These are phyloP conservation scores for Dendrobium nobile DNA, from an alignment of 106 monocot genomes.

Conservation along the genomic window DNA sequence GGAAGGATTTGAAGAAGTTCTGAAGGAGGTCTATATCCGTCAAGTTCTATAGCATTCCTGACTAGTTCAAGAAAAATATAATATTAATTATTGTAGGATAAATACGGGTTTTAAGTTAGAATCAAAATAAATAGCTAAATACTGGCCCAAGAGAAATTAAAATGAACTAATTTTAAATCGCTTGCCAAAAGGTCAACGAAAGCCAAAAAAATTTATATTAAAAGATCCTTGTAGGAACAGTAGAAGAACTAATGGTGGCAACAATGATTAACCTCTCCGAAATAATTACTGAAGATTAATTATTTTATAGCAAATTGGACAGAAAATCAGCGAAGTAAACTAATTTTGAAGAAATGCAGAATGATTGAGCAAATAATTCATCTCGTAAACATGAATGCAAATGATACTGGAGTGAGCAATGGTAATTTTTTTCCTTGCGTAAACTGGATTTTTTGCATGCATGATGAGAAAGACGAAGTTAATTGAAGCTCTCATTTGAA, in stretches of 20 bases:
- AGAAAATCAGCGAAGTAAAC: not conserved
- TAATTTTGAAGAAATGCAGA: not conserved
- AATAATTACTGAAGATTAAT: not conserved
- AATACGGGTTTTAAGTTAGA: not conserved
- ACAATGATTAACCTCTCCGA: not conserved
- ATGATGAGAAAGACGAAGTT: not conserved
- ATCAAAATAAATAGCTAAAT: not conserved
- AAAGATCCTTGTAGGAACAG: not conserved
- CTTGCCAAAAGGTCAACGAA: not conserved
- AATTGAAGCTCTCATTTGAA: slow-evolving; percentile 1
- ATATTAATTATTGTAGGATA: not conserved
- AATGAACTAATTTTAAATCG: not conserved
- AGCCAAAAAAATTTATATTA: too few relatives aligned
- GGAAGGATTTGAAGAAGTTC: slow-evolving; percentile 94
- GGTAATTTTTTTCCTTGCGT: not conserved
- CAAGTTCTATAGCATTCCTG: slow-evolving; percentile 67
- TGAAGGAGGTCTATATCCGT: slow-evolving; percentile 61
- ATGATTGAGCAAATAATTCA: not conserved
- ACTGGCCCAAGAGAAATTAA: not conserved
- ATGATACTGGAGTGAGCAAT: not conserved
- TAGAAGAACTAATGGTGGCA: not conserved
- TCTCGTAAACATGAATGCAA: not conserved
- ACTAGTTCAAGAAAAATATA: slow-evolving; percentile 39
- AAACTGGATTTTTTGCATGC: not conserved
- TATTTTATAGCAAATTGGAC: not conserved